Conservation (phyloP, 75 land plant species). For the Pinus albicaulis region DNA sequence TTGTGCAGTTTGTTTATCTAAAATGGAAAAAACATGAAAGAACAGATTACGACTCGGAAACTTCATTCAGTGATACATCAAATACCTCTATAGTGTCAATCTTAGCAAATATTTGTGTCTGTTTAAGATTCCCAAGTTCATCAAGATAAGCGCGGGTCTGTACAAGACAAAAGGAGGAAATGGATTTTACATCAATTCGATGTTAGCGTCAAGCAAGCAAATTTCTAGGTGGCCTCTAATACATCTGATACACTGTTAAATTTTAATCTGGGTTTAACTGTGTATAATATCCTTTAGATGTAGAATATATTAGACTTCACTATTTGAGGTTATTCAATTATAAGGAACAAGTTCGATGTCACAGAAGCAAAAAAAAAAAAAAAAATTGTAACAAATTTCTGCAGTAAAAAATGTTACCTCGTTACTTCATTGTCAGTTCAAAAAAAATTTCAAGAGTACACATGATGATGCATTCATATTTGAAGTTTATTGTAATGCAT, state of each 20-base stretch:
- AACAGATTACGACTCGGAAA: neutral
- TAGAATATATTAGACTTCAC: neutral
- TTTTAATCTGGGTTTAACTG: neutral
- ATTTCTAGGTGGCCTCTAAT: too few relatives aligned
- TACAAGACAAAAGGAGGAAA: slow-evolving; percentile 1
- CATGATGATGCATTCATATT: neutral
- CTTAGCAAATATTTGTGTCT: slow-evolving; percentile 94
- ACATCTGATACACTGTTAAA: neutral
- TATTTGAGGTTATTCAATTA: neutral
- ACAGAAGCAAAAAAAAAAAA: neutral
- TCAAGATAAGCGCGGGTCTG: slow-evolving; percentile 68
- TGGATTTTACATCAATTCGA: neutral
- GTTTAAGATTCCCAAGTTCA: slow-evolving; percentile 57
- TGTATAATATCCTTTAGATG: neutral
- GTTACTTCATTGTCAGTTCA: too few relatives aligned
- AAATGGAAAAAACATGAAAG: neutral
- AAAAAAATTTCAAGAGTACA: neutral
- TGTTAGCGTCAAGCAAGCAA: too few relatives aligned
- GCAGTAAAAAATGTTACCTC: too few relatives aligned
- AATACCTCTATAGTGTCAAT: slow-evolving; percentile 88
- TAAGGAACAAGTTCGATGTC: neutral
- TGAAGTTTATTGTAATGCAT: neutral
- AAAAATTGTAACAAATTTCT: neutral
- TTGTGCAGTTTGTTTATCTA: neutral
- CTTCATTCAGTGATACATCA: neutral